Conservation (phyloP, 208 protist species). For the Leishmania tropica region DNA sequence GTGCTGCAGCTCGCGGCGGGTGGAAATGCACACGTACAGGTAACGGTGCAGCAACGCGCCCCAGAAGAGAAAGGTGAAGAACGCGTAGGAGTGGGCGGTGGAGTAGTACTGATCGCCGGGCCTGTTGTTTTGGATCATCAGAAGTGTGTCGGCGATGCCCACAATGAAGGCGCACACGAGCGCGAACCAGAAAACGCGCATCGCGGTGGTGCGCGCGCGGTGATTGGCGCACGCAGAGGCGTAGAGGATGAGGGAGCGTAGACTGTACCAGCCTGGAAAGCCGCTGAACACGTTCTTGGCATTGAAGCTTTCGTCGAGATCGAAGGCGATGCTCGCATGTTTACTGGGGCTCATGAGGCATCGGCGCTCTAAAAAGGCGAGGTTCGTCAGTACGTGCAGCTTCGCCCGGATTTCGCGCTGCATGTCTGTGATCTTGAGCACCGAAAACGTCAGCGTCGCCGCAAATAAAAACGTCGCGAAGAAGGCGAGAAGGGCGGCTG, state of each 20-base stretch:
- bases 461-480: slow-evolving; percentile 65
- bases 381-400: slow-evolving; percentile 64
- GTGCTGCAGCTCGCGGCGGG: slow-evolving; percentile 34
- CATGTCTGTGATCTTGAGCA: slow-evolving; percentile 84
- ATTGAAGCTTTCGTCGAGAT: slow-evolving; percentile 62
- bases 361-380: slow-evolving; percentile 66
- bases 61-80: slow-evolving; percentile 58
- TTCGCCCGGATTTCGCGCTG: slow-evolving; percentile 72
- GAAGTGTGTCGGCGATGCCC: slow-evolving; percentile 44
- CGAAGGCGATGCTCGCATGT: slow-evolving; percentile 46
- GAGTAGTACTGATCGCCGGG: slow-evolving; percentile 41
- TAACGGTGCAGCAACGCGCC: slow-evolving; percentile 63
- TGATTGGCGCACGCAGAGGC: slow-evolving; percentile 77
- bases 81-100: slow-evolving; percentile 58
- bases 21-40: slow-evolving; percentile 49
- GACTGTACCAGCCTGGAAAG: slow-evolving; percentile 77
- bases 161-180: slow-evolving; percentile 47
- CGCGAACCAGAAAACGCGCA: slow-evolving; percentile 63
- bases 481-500: slow-evolving; percentile 46
- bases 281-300: slow-evolving; percentile 56
- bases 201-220: slow-evolving; percentile 44
- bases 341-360: slow-evolving; percentile 71
- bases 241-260: slow-evolving; percentile 75
- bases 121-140: slow-evolving; percentile 30
- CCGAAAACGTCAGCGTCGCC: slow-evolving; percentile 47